Evolutionary conservation across 768 basidiomycete genomes (phyloP), one percentile per base, ranked within the genome.

Genomic region (Podaxis pistillaris): DNA sequence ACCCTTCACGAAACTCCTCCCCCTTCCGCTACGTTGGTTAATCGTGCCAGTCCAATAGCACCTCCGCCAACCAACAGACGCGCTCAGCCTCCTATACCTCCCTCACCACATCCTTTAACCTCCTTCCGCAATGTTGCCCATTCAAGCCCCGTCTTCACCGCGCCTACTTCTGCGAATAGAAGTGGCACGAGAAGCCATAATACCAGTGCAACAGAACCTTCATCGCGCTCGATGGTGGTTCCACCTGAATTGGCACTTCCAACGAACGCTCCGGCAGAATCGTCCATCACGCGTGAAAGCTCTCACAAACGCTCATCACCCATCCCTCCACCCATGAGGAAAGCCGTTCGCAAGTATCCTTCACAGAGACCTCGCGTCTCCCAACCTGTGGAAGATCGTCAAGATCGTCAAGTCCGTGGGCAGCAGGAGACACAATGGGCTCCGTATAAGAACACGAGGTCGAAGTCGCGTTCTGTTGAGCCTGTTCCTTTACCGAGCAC

Each of bases 361-460:
- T 64, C 66, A 3, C 64, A 62, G n/a, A 65, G 56, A 38, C 68
- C 58, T 12, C 56, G 24, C 26, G 38, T 52, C 37, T 56, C 63
- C 55, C 60, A 56, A 58, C 62, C 30, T 50, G 50, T 60, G 40
- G 49, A 51, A 58, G 51, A 63, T 37, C 26, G 28, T 28, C 28
- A 28, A 46, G 15, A 46, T 8, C 17, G 19, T 6, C 44, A 17
- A 46, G n/a, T 8, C 7, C 44, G 15, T 17, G 44, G 44, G 41
- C 64, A 61, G 38, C 55, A 53, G 37, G 60, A 56, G 61, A 56
- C 52, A 15, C 41, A 37, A 15, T 66, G 68, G 52, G 68, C 73
- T 47, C 74, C 76, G 9, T 75, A 71, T 64, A 68, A 68, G 40
- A 75, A 75, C 63, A 76, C 76, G 2, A 70, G 78, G 22, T 72